Conservation (phyloP, 108 stramenopile species). For the Skeletonema menzelii region DNA sequence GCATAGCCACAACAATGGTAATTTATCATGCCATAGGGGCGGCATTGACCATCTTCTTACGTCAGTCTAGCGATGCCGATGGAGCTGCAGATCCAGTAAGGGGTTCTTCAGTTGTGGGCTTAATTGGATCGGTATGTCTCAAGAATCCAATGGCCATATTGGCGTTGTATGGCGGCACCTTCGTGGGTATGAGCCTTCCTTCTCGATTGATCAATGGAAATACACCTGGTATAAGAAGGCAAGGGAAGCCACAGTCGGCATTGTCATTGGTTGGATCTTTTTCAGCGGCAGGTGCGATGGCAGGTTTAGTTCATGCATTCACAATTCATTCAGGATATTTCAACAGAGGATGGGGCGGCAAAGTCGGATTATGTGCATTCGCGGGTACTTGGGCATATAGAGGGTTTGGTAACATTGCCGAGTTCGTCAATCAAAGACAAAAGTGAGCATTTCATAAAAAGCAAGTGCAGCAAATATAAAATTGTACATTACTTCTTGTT, state of each 20-base stretch:
- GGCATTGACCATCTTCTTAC: constrained; percentile 42
- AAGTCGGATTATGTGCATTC: constrained; percentile 46
- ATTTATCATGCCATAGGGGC: constrained; percentile 37
- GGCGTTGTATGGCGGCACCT: constrained; percentile 46
- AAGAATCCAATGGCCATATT: constrained; percentile 15
- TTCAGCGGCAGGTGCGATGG: constrained; percentile 39
- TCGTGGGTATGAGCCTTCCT: constrained; percentile 48
- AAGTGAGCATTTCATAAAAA: constrained; percentile 1
- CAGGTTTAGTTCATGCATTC: constrained; percentile 44
- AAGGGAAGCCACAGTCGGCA: neutral
- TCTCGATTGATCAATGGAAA: constrained; percentile 35
- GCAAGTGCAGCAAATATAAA: neutral
- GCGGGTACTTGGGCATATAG: constrained; percentile 13
- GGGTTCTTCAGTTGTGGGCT: constrained; percentile 43
- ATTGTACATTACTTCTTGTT: constrained; percentile 4
- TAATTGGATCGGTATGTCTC: constrained; percentile 16
- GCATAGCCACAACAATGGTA: constrained; percentile 7
- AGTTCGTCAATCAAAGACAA: constrained; percentile 3
- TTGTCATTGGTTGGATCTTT: constrained; percentile 8
- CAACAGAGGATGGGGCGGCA: constrained; percentile 51
- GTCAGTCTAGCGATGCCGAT: constrained; percentile 39
- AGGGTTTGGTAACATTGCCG: neutral
- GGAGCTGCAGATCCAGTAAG: constrained; percentile 48
- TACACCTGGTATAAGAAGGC: neutral
- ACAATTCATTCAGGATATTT: constrained; percentile 43